Evolutionary conservation across 495 filamentous ascomycete species (phyloP), one percentile per base, ranked within the genome.

Genomic region (Entonaema liquescens): DNA sequence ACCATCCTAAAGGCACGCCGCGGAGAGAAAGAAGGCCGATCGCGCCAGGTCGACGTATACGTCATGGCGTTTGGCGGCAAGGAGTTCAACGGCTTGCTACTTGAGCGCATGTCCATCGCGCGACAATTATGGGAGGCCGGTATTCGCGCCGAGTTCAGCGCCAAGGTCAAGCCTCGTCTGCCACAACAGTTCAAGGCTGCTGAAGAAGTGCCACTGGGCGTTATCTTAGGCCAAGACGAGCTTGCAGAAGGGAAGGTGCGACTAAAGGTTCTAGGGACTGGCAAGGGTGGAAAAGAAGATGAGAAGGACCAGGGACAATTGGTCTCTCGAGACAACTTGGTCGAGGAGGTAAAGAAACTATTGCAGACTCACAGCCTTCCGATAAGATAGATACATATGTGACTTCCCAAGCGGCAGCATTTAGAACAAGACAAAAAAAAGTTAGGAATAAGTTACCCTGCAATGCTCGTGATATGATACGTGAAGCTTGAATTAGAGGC

Each of bases 171-270:
- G 82, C 91, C 93, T 12, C 93, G 90, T 71, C 83, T 92, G 2
- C 88, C 84, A 9, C 83, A 87, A 53, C 93, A 97, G 80, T 95
- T 96, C 84, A 92, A 94, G 79, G 87, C 87, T 19, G 91, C 92
- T 28, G 92, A 95, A 68, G 83, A 87, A 21, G 85, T 94, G 6
- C 92, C 92, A 6, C 88, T 93, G 73, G 92, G 85, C 2, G 84
- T 96, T 13, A 94, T 97, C 62, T 83, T 97, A 2, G 93, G 92
- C 40, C 90, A 94, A 76, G 92, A 95, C 66, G 94, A 97, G 77
- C 79, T 93, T 29, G 88, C 87, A 29, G 84, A 85, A 2, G 93
- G 93, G 19, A 89, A 94, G 76, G 89, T 93, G 53, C 90, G 89
- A 74, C 79, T 97, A 66, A 97, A 95, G 85, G 87, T 90, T 69